Percentiles rank a stretch among this genome's conserved stretches.
phyloP scores from a whole-genome alignment of 257 asterid genomes.

The Primulina eburnea region DNA sequence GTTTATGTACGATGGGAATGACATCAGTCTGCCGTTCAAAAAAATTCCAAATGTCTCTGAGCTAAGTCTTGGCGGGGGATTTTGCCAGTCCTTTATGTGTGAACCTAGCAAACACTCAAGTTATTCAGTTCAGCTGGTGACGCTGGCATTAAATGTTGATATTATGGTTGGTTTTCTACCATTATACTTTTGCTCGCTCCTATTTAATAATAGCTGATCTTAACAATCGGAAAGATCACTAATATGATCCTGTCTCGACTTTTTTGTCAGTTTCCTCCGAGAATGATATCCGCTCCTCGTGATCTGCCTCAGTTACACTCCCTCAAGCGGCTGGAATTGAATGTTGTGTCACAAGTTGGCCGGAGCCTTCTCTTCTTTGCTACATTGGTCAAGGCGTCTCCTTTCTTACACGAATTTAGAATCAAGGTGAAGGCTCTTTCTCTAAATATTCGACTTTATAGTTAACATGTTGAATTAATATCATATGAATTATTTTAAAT shows the following conservation, averaged over 20 bases:
- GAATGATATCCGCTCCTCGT: no score
- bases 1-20: not conserved
- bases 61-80: not conserved
- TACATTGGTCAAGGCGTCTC: constrained; percentile 7
- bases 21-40: not conserved
- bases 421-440: not conserved
- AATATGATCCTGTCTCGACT: not conserved
- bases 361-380: not conserved
- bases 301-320: no score
- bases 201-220: not conserved
- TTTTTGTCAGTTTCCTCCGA: no score
- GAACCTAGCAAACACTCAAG: constrained; percentile 15
- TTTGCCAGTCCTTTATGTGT: not conserved
- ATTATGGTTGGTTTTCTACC: not conserved
- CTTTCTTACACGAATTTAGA: not conserved
- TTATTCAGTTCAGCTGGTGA: constrained; percentile 19
- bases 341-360: not conserved
- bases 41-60: constrained; percentile 11
- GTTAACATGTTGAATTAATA: no score
- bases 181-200: not conserved
- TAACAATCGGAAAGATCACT: not conserved
- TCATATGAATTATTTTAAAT: no score
- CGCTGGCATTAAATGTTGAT: not conserved
- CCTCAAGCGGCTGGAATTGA: no score
- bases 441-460: no score